Evolutionary conservation across 2,329 filamentous ascomycete genomes (phyloP), one percentile per base, ranked within the genome.

Genomic region (Aspergillus sp.): DNA sequence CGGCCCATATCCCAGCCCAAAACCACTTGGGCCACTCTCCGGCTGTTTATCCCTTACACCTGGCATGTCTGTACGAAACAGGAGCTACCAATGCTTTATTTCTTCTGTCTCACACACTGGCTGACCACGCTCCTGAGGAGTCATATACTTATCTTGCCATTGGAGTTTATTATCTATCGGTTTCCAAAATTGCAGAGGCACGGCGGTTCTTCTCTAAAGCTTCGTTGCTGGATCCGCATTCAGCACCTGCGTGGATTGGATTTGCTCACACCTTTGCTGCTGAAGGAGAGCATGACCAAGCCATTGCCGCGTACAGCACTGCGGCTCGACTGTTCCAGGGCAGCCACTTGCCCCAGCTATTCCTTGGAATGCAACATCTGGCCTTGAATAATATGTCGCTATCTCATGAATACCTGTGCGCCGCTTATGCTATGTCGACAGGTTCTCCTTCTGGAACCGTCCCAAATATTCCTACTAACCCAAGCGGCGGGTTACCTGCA

Each of bases 251-350:
- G 3, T 98, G 93, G 93, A 97, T 98, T 52, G 93, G 94, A 1
- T 98, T 98, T 61, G 93, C 93, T 1, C 94, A 98, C 65, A 98
- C 93, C 0, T 98, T 98, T 64, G 93, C 93, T 1, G 90, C 90
- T 8, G 93, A 98, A 65, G 93, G 93, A 41, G 93, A 98, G 67
- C 90, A 97, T 65, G 93, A 98, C 64, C 93, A 98, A 69, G 93
- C 93, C 38, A 96, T 98, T 50, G 94, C 90, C 7, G 93, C 94
- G 0, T 98, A 98, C 70, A 95, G 88, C 28, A 98, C 93, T 1
- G 93, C 93, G 1, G 91, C 91, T 2, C 80, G 93, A 33, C 73
- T 98, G 0, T 98, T 98, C 68, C 95, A 96, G 74, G 93, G 93
- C 33, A 97, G 91, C 0, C 94, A 98, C 64, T 76, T 98, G 1